Evolutionary conservation across 345 rosid genomes (phyloP), one percentile per base, ranked within the genome.

Genomic region (Camelina hispida): DNA sequence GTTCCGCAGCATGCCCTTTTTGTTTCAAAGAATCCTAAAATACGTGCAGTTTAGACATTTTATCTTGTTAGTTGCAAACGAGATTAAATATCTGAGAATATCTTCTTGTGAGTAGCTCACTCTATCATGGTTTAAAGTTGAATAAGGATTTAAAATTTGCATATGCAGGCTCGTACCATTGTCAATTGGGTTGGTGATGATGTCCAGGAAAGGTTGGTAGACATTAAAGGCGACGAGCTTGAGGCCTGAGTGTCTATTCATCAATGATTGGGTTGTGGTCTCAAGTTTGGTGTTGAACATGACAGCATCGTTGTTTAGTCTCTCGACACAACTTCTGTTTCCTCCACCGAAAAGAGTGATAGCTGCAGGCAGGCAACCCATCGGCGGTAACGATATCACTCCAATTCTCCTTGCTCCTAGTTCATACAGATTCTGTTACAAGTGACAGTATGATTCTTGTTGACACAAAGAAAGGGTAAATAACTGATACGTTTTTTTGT

Each of bases 1-100:
- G 97, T 88, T 78, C 96, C 97, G 35, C 97, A 93, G 79, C 98
- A 93, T 64, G 95, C 93, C 83, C 77, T 88, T 84, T 88, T 85
- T 6, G 90, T 74, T 83, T 91, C 98, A 71, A 85, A 82, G 84
- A 91, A 91, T 40, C 98, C 97, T 94, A 84, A 42, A 54, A 61
- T 38, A 46, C 20, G 38, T 54, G 52, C 43, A 69, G 52, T 69
- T 43, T 76, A 68, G 40, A 70, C 44, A 16, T 7, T 40, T 23
- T 23, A 54, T 69, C 43, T 43, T 76, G 51, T 55, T 47, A 63
- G 66, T 38, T 23, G 25, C 47, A 47, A 56, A 11, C 22, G 28
- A 63, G 44, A 63, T 25, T 16, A 16, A 48, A 9, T 17, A 37
- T 61, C 58, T 12, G 43, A 54, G 52, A 62, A 34, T 5, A 54